Conservation (phyloP, 345 rosid species). For the Capsella bursapastoris region DNA sequence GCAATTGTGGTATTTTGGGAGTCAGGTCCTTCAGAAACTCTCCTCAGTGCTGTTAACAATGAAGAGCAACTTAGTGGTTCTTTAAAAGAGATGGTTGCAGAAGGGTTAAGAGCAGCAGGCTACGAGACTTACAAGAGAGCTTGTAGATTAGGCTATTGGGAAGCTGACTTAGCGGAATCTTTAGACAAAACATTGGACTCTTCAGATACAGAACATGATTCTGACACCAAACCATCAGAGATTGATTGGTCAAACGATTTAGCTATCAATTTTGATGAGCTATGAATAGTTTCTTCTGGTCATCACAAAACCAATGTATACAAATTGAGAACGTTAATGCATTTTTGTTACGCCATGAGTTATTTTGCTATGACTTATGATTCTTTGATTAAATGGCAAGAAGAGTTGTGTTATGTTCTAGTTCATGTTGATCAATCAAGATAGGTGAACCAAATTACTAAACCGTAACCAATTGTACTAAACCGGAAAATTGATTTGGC, state of each 20-base stretch:
- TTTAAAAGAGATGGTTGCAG: slow-evolving; percentile 66
- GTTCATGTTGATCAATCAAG: too few species aligned
- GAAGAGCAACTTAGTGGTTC: slow-evolving; percentile 50
- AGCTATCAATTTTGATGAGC: slow-evolving; percentile 68
- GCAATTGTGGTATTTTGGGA: slow-evolving; percentile 75
- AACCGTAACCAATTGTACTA: not conserved
- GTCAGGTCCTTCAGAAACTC: slow-evolving; percentile 52
- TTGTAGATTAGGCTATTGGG: slow-evolving; percentile 75
- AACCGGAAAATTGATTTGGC: not conserved
- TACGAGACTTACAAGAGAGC: slow-evolving; percentile 63
- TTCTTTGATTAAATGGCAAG: too few species aligned
- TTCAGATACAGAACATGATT: slow-evolving; percentile 42
- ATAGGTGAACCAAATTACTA: too few species aligned
- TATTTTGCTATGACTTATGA: not conserved
- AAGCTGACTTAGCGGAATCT: slow-evolving; percentile 61
- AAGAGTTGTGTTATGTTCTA: too few species aligned
- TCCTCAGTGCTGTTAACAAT: slow-evolving; percentile 54
- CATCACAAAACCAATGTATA: slow-evolving; percentile 7
- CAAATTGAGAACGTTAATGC: not conserved
- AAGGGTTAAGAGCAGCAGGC: slow-evolving; percentile 67
- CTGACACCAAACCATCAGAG: slow-evolving; percentile 47
- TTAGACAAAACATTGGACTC: slow-evolving; percentile 58
- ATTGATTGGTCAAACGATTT: slow-evolving; percentile 58
- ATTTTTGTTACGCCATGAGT: slow-evolving; percentile 2
- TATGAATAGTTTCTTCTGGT: slow-evolving; percentile 45